These are phyloP conservation scores for Nigrograna mackinnonii DNA, from an alignment of 2,329 filamentous ascomycete species.

Conservation along the genomic window DNA sequence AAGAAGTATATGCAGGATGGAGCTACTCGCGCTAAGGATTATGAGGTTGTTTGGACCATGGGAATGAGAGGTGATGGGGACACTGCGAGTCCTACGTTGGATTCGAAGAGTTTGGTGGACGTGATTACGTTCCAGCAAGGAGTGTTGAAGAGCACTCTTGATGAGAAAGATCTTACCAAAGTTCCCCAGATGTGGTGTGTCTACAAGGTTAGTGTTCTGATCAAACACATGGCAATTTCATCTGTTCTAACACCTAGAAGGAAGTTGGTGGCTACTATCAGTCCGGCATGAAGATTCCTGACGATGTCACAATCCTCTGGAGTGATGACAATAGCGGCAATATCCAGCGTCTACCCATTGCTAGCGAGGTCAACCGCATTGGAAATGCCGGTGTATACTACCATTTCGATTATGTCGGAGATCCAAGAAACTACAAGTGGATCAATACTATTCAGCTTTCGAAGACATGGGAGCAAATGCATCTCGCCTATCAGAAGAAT, in stretches of 20 bases:
- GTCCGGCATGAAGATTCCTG: constrained; percentile 61
- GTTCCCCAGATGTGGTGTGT: constrained; percentile 71
- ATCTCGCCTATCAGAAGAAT: constrained; percentile 59
- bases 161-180: constrained; percentile 47
- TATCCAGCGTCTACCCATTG: constrained; percentile 61
- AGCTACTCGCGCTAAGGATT: constrained; percentile 55
- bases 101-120: constrained; percentile 49
- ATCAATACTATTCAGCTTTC: constrained; percentile 66
- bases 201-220: constrained; percentile 54
- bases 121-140: constrained; percentile 62
- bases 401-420: constrained; percentile 64
- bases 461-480: constrained; percentile 67
- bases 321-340: constrained; percentile 71
- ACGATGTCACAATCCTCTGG: constrained; percentile 69
- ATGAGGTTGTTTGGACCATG: constrained; percentile 66
- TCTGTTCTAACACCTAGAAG: constrained; percentile 5
- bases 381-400: constrained; percentile 68
- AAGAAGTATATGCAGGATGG: constrained; percentile 31
- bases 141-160: constrained; percentile 59
- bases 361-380: constrained; percentile 56
- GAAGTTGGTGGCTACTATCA: constrained; percentile 71
- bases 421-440: constrained; percentile 57
- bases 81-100: constrained; percentile 46
- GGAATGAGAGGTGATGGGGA: constrained; percentile 71
- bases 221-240: too few relatives aligned